phyloP scores from a whole-genome alignment of 1,139 yeast genomes.

The Zygoascus hellenicus region DNA sequence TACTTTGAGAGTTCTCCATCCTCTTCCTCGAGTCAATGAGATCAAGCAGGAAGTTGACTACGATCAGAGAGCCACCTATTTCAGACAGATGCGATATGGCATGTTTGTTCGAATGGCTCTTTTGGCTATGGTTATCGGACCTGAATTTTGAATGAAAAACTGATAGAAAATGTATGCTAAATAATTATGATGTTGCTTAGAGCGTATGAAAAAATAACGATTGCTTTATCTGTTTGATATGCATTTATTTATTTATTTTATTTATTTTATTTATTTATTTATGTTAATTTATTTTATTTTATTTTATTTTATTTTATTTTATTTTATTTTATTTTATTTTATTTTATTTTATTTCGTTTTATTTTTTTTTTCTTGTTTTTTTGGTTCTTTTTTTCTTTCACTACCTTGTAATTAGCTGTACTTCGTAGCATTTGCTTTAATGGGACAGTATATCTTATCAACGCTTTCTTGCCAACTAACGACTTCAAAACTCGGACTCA shows the following conservation, averaged over 20 bases:
- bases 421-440: no score
- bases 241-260: constrained; percentile 11
- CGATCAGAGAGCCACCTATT: constrained; percentile 98
- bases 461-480: no score
- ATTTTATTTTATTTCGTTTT: constrained; percentile 1
- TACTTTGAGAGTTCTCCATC: constrained; percentile 99
- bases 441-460: no score
- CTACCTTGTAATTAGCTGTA: no score
- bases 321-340: constrained; percentile 7
- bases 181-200: neutral
- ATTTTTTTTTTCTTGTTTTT: constrained; percentile 7
- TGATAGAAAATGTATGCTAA: neutral
- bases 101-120: constrained; percentile 97
- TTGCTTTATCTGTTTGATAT: neutral
- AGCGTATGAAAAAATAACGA: neutral
- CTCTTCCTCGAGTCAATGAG: constrained; percentile 95
- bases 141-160: constrained; percentile 18
- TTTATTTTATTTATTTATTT: constrained; percentile 7
- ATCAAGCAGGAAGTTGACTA: constrained; percentile 97
- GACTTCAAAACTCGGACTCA: no score
- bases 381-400: constrained; percentile 7
- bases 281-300: constrained; percentile 4
- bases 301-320: constrained; percentile 6
- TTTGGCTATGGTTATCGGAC: constrained; percentile 96
- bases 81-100: constrained; percentile 99